phyloP scores from a whole-genome alignment of 352 stramenopile species.

The Peronospora belbahrii region DNA sequence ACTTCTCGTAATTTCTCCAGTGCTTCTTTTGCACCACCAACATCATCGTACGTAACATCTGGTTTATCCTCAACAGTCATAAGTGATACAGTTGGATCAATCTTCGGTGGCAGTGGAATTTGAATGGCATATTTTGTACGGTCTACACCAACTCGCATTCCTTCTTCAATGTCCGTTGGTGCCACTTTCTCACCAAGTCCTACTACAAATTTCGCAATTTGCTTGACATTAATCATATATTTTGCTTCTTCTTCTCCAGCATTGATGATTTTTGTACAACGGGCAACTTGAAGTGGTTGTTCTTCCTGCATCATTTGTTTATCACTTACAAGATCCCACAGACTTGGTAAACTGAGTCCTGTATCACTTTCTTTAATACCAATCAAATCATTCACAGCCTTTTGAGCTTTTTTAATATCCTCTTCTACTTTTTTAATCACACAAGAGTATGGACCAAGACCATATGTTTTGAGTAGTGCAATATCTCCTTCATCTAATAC shows the following conservation, averaged over 20 bases:
- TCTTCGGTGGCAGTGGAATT: conserved; percentile 97
- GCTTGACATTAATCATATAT: conserved; percentile 99
- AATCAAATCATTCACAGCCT: conserved; percentile 87
- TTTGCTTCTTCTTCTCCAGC: conserved; percentile 92
- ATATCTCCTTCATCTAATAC: conserved; percentile 94
- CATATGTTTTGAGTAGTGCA: conserved; percentile 98
- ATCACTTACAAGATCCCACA: conserved; percentile 99
- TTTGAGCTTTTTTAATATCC: conserved; percentile 97
- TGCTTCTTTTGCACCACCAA: conserved; percentile 96
- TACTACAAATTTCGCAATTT: conserved; percentile 99
- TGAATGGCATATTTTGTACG: conserved; percentile 96
- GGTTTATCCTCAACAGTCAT: conserved; percentile 99
- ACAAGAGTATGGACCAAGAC: conserved; percentile 93
- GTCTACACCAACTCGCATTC: conserved; percentile 99
- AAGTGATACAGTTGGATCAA: conserved; percentile 95
- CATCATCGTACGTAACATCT: conserved; percentile 99
- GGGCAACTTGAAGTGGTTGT: conserved; percentile 93
- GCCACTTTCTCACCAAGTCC: conserved; percentile 97
- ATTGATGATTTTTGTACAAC: conserved; percentile 95
- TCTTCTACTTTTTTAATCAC: conserved; percentile 97
- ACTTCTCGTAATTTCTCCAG: conserved; percentile 99
- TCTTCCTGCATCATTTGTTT: conserved; percentile 99
- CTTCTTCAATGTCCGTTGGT: conserved; percentile 99
- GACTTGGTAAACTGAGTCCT: conserved; percentile 94
- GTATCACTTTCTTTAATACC: conserved; percentile 99